Evolutionary conservation across 768 basidiomycete species (phyloP).

Genomic region (Tricholoma matsutake): DNA sequence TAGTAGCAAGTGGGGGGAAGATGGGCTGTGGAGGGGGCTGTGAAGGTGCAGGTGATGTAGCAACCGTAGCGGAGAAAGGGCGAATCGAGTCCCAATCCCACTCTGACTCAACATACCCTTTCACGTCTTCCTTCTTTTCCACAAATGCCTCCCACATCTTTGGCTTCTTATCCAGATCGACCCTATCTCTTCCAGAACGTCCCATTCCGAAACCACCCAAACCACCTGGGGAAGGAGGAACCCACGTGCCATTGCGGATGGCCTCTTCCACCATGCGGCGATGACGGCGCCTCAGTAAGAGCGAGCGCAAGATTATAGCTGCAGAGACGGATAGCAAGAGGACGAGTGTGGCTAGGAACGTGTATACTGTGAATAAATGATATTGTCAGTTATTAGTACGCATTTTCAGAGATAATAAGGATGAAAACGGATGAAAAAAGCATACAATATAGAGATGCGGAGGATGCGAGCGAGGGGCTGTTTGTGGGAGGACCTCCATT

Average conservation of each 20-base stretch:
- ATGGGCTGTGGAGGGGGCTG: not conserved
- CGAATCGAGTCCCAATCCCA: constrained; percentile 34
- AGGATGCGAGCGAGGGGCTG: constrained; percentile 7
- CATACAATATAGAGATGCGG: constrained; percentile 31
- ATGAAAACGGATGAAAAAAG: not conserved
- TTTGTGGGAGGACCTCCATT: constrained; percentile 1
- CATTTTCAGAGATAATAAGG: not conserved
- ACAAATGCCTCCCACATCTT: constrained; percentile 45
- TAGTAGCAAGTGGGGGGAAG: not conserved
- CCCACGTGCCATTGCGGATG: constrained; percentile 61
- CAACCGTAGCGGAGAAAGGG: constrained; percentile 30
- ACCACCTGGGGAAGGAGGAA: constrained; percentile 33
- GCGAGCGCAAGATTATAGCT: constrained; percentile 63
- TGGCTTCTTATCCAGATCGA: constrained; percentile 47
- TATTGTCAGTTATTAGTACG: constrained; percentile 22
- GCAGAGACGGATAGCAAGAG: constrained; percentile 65
- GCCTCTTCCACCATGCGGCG: constrained; percentile 58
- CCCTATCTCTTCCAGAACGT: constrained; percentile 15
- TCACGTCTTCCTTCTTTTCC: constrained; percentile 15
- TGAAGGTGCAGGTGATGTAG: constrained; percentile 8
- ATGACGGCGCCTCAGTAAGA: constrained; percentile 61
- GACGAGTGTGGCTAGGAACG: constrained; percentile 62
- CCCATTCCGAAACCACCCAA: constrained; percentile 8
- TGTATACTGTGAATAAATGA: constrained; percentile 34
- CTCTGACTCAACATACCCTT: constrained; percentile 6